Evolutionary conservation across 108 stramenopile species (phyloP).

Genomic region (Conticribra weissflogii): DNA sequence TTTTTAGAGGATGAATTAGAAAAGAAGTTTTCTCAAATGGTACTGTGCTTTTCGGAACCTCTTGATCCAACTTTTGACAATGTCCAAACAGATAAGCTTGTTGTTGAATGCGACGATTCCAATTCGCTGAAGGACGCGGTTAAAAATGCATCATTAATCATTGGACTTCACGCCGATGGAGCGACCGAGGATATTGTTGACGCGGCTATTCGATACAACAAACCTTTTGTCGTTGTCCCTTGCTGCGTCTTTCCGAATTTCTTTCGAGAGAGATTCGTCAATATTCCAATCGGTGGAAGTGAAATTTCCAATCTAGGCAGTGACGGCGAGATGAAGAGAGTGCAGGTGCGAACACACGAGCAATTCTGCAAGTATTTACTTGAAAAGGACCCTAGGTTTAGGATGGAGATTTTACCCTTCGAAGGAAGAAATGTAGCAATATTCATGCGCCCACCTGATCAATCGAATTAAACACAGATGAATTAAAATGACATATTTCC

Average conservation of each 20-base stretch:
- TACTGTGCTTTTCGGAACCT: slow-evolving; percentile 53
- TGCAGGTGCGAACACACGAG: slow-evolving; percentile 78
- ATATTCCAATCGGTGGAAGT: slow-evolving; percentile 1
- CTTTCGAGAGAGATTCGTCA: slow-evolving; percentile 51
- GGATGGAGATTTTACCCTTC: slow-evolving; percentile 50
- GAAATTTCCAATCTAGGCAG: slow-evolving; percentile 9
- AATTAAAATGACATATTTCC: slow-evolving; percentile 20
- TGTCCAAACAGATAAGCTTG: background rate
- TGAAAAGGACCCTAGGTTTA: slow-evolving; percentile 38
- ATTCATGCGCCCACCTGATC: slow-evolving; percentile 55
- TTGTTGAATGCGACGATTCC: background rate
- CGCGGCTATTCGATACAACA: slow-evolving; percentile 65
- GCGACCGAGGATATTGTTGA: slow-evolving; percentile 91
- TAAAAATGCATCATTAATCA: slow-evolving; percentile 58
- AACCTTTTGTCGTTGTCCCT: slow-evolving; percentile 85
- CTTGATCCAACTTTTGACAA: background rate
- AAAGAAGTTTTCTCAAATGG: slow-evolving; percentile 59
- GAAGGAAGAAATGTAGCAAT: slow-evolving; percentile 71
- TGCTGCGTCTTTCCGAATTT: slow-evolving; percentile 89
- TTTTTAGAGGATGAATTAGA: slow-evolving; percentile 54
- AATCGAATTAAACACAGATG: no score
- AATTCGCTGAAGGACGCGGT: slow-evolving; percentile 30
- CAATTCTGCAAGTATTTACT: slow-evolving; percentile 81
- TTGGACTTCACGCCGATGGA: slow-evolving; percentile 87
- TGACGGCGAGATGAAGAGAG: slow-evolving; percentile 5